These are phyloP conservation scores for Schoenoplectus triqueter DNA, from an alignment of 202 grass and related monocot genomes.

Conservation along the genomic window DNA sequence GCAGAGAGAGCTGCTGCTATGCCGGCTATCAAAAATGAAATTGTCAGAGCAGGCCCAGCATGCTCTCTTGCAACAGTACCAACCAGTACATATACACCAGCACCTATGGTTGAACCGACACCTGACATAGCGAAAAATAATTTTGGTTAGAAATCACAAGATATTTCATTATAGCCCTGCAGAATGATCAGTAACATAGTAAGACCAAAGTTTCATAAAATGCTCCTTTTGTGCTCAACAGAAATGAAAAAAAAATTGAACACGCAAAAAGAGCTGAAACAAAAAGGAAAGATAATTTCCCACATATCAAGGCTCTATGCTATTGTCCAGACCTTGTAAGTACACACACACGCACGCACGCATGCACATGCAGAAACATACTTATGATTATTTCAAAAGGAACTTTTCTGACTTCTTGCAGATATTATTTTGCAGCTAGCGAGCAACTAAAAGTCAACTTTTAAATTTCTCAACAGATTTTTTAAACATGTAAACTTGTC, in stretches of 20 bases:
- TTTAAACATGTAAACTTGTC: conserved; percentile 8
- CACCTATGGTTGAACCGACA: conserved; percentile 89
- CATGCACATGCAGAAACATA: not conserved
- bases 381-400: not conserved
- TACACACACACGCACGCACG: not conserved
- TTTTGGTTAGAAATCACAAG: conserved; percentile 4
- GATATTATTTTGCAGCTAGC: conserved; percentile 2
- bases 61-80: conserved; percentile 93
- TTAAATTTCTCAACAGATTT: not conserved
- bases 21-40: conserved; percentile 94
- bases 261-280: not conserved
- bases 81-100: conserved; percentile 94
- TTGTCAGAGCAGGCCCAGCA: conserved; percentile 72
- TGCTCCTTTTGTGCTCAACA: not conserved
- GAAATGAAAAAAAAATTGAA: not conserved
- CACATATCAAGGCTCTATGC: not conserved
- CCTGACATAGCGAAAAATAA: conserved; percentile 45
- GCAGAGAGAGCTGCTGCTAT: conserved; percentile 90
- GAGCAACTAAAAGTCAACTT: conserved; percentile 2
- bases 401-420: not conserved
- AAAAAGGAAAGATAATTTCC: not conserved
- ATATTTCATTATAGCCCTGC: not conserved
- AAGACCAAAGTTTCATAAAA: not conserved
- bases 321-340: not conserved
- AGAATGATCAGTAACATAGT: conserved; percentile 7